Percentiles rank a stretch among this genome's conserved stretches.
phyloP scores from a whole-genome alignment of 23 red algal genomes.

The Agarophyton chilense region DNA sequence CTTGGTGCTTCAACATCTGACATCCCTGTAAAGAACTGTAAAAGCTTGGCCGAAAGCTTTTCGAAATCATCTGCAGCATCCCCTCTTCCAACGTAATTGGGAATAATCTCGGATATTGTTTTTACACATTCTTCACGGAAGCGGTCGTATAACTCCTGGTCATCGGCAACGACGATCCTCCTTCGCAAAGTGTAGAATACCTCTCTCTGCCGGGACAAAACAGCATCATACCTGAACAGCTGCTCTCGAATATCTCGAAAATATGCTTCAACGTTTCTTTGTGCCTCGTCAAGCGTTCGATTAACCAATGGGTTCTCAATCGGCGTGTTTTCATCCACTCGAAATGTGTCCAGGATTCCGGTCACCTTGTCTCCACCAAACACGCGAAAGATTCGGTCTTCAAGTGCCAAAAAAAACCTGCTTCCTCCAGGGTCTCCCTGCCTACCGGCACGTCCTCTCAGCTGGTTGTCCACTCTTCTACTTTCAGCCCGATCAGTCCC shows the following conservation, averaged over 20 bases:
- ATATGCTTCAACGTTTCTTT: slow-evolving; percentile 88
- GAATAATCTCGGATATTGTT: slow-evolving; percentile 63
- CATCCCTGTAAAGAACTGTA: slow-evolving; percentile 76
- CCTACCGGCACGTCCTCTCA: slow-evolving; percentile 92
- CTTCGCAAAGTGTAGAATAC: slow-evolving; percentile 77
- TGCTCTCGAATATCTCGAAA: slow-evolving; percentile 89
- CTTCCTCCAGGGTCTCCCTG: slow-evolving; percentile 96
- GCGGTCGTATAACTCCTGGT: slow-evolving; percentile 29
- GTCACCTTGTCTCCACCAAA: slow-evolving; percentile 96
- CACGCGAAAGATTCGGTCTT: slow-evolving; percentile 87
- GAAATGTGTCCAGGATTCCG: slow-evolving; percentile 83
- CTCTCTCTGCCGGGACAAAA: slow-evolving; percentile 74
- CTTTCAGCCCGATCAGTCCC: slow-evolving; percentile 97
- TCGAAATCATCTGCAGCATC: slow-evolving; percentile 57
- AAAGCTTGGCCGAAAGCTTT: slow-evolving; percentile 65
- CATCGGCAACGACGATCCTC: slow-evolving; percentile 47
- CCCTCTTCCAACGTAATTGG: slow-evolving; percentile 19
- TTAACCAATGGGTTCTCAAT: slow-evolving; percentile 92
- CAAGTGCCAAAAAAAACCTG: slow-evolving; percentile 94
- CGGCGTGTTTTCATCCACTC: slow-evolving; percentile 89
- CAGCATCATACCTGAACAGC: slow-evolving; percentile 88
- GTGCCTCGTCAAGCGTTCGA: slow-evolving; percentile 73
- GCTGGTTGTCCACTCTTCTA: slow-evolving; percentile 94
- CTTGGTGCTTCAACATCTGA: not conserved
- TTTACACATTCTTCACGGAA: slow-evolving; percentile 53